Conservation (phyloP, 1,139 yeast species). For the Hyphopichia fennica region DNA sequence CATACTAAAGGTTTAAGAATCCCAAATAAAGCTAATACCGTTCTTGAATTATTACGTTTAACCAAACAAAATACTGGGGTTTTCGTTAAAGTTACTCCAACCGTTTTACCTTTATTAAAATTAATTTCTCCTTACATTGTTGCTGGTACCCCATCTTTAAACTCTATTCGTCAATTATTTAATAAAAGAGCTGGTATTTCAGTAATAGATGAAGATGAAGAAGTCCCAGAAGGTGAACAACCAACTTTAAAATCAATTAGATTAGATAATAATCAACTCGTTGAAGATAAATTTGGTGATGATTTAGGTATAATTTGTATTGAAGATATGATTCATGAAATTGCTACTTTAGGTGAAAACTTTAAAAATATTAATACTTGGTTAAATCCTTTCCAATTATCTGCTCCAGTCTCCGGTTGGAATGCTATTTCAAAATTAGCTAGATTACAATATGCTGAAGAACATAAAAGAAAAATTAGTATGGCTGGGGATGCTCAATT, state of each 20-base stretch:
- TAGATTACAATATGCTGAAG: conserved; percentile 44
- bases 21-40: conserved; percentile 64
- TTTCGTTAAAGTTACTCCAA: conserved; percentile 59
- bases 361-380: conserved; percentile 61
- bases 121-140: conserved; percentile 71
- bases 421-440: conserved; percentile 60
- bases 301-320: conserved; percentile 72
- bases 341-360: conserved; percentile 58
- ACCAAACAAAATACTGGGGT: conserved; percentile 65
- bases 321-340: conserved; percentile 75
- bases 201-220: conserved; percentile 28
- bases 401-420: conserved; percentile 72
- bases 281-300: conserved; percentile 69
- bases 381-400: conserved; percentile 68
- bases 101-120: conserved; percentile 60
- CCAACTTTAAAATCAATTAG: conserved; percentile 29
- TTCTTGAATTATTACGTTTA: conserved; percentile 60
- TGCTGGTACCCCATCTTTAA: conserved; percentile 69
- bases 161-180: conserved; percentile 67
- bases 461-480: conserved; percentile 48
- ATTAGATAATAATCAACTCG: conserved; percentile 69
- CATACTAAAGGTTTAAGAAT: conserved; percentile 58
- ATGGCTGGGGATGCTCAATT: conserved; percentile 66
- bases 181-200: conserved; percentile 72
- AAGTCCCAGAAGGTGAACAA: conserved; percentile 17